Percentiles rank a stretch among this genome's conserved stretches.
These are phyloP conservation scores for Phanerochaete carnosa DNA, from an alignment of 768 basidiomycete species.

Conservation along the genomic window DNA sequence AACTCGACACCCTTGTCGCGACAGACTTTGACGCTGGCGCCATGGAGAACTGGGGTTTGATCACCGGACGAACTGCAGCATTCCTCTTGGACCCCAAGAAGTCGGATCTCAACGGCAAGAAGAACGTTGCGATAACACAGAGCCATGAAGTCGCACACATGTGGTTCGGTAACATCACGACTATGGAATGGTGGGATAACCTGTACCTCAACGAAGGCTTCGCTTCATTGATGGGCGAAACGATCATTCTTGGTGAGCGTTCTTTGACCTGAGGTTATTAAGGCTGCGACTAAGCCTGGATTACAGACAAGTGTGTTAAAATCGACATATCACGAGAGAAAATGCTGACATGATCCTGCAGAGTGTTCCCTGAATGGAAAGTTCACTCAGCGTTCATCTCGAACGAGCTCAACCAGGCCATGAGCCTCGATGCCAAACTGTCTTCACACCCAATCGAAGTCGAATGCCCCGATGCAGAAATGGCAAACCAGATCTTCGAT, in stretches of 20 bases:
- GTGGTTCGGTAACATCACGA: slow-evolving; percentile 92
- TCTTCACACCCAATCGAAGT: slow-evolving; percentile 95
- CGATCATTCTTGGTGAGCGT: slow-evolving; percentile 65
- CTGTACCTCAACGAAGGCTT: slow-evolving; percentile 76
- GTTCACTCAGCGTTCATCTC: slow-evolving; percentile 80
- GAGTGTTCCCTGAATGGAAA: slow-evolving; percentile 84
- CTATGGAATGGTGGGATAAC: slow-evolving; percentile 92
- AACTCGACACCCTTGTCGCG: slow-evolving; percentile 88
- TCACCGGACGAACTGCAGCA: slow-evolving; percentile 82
- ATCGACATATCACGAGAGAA: background rate
- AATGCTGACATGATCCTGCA: slow-evolving; percentile 23
- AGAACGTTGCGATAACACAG: slow-evolving; percentile 73
- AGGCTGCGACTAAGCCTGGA: background rate
- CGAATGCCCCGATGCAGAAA: slow-evolving; percentile 80
- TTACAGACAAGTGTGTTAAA: slow-evolving; percentile 48
- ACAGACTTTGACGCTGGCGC: slow-evolving; percentile 89
- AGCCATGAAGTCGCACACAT: slow-evolving; percentile 87
- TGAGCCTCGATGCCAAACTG: slow-evolving; percentile 77
- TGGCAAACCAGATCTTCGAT: slow-evolving; percentile 87
- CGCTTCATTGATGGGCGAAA: slow-evolving; percentile 69
- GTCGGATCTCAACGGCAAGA: slow-evolving; percentile 69
- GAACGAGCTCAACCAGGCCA: slow-evolving; percentile 71
- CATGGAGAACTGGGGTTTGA: slow-evolving; percentile 95
- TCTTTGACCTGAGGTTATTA: background rate
- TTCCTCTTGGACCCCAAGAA: slow-evolving; percentile 79